phyloP scores from a whole-genome alignment of 2,329 filamentous ascomycete species.

The Epicoccum nigrum region DNA sequence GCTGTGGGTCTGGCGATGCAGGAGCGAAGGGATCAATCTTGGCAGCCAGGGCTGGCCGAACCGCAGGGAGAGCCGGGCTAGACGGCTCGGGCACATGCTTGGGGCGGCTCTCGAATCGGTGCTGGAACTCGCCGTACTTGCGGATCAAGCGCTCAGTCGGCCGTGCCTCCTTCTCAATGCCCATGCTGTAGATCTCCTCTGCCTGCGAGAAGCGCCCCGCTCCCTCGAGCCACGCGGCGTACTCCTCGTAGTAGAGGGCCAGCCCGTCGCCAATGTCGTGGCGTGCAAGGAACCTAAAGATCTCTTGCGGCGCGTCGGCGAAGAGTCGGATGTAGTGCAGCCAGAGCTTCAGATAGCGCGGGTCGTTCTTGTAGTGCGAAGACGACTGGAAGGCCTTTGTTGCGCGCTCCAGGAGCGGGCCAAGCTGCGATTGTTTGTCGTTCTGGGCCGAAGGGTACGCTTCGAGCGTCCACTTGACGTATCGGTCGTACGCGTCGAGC shows the following conservation, averaged over 20 bases:
- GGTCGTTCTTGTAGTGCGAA: conserved; percentile 91
- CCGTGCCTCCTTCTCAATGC: conserved; percentile 85
- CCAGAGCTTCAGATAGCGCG: conserved; percentile 92
- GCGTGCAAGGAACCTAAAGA: conserved; percentile 87
- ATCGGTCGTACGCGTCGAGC: conserved; percentile 92
- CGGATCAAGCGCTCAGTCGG: conserved; percentile 80
- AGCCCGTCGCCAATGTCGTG: conserved; percentile 86
- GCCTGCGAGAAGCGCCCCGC: conserved; percentile 86
- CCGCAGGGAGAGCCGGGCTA: conserved; percentile 83
- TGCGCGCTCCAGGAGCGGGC: conserved; percentile 86
- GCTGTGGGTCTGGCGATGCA: conserved; percentile 56
- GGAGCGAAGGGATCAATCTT: conserved; percentile 80
- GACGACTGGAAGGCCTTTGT: conserved; percentile 89
- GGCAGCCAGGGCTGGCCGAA: conserved; percentile 81
- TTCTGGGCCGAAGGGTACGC: conserved; percentile 94
- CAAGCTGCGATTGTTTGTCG: conserved; percentile 86
- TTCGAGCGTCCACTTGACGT: conserved; percentile 95
- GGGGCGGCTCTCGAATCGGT: conserved; percentile 72
- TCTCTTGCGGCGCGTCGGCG: conserved; percentile 89
- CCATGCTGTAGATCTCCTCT: conserved; percentile 89
- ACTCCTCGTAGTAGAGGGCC: conserved; percentile 96
- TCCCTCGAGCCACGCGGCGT: conserved; percentile 88
- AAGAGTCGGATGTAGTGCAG: conserved; percentile 92
- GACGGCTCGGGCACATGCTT: conserved; percentile 69
- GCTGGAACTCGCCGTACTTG: conserved; percentile 92